phyloP scores from a whole-genome alignment of 2,329 filamentous ascomycete genomes.

The Trichocomaceae sp. region DNA sequence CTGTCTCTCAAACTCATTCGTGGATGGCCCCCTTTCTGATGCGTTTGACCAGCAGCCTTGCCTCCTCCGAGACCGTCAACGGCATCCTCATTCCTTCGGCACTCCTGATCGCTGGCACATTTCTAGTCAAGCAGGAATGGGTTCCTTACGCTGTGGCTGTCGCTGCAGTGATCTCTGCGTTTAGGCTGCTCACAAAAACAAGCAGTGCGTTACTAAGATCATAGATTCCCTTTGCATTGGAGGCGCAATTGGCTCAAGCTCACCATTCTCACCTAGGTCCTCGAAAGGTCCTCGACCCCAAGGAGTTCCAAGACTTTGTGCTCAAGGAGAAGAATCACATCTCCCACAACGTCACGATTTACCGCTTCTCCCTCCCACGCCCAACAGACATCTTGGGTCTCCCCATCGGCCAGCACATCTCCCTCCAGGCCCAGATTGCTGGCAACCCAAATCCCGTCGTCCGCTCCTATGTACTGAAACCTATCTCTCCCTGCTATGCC shows the following conservation, averaged over 20 bases:
- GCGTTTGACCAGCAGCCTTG: conserved; percentile 13
- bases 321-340: conserved; percentile 92
- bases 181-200: conserved; percentile 57
- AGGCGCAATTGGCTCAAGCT: conserved; percentile 14
- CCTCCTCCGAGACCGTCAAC: conserved; percentile 56
- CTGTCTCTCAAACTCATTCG: background rate
- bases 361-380: conserved; percentile 82
- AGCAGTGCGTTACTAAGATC: conserved; percentile 56
- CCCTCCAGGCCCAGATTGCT: conserved; percentile 74
- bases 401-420: conserved; percentile 98
- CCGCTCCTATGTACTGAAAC: conserved; percentile 59
- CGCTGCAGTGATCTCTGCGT: conserved; percentile 59
- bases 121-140: conserved; percentile 76
- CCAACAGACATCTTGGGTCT: conserved; percentile 80
- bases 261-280: conserved; percentile 54
- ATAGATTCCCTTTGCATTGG: background rate
- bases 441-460: conserved; percentile 76
- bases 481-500: background rate
- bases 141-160: conserved; percentile 62
- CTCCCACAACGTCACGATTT: conserved; percentile 98
- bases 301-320: conserved; percentile 83
- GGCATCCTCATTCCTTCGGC: conserved; percentile 79
- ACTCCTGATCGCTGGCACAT: conserved; percentile 67
- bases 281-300: conserved; percentile 78
- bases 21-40: background rate